phyloP scores from a whole-genome alignment of 495 filamentous ascomycete species.

The Penicillium malachiteum region DNA sequence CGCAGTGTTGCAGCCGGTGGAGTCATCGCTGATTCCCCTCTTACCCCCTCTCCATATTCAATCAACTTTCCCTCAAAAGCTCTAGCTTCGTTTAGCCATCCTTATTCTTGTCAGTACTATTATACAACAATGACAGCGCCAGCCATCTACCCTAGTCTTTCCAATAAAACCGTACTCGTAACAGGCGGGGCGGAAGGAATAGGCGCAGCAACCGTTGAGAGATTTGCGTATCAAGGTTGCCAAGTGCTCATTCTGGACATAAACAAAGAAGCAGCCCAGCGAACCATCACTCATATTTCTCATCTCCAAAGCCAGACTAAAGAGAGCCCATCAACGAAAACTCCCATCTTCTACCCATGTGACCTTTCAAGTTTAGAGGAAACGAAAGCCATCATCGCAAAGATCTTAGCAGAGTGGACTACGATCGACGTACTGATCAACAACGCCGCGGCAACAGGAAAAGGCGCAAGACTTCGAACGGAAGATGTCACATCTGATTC shows the following conservation, averaged over 20 bases:
- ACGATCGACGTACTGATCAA: constrained; percentile 38
- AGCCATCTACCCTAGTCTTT: constrained; percentile 25
- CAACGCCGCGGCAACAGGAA: constrained; percentile 32
- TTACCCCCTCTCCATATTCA: neutral
- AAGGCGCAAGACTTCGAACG: constrained; percentile 21
- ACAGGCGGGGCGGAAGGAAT: constrained; percentile 54
- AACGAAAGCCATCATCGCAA: constrained; percentile 25
- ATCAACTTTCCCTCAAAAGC: neutral
- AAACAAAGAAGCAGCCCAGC: constrained; percentile 21
- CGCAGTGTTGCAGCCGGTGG: neutral
- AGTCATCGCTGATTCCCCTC: neutral
- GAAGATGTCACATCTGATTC: constrained; percentile 20
- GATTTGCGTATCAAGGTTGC: constrained; percentile 47
- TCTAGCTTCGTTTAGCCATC: neutral
- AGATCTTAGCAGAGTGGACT: constrained; percentile 26
- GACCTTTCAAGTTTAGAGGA: constrained; percentile 41
- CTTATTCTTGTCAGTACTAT: no score
- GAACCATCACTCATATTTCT: constrained; percentile 6
- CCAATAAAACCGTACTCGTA: constrained; percentile 49
- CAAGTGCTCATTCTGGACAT: constrained; percentile 51
- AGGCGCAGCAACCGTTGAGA: constrained; percentile 44
- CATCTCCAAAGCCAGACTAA: neutral
- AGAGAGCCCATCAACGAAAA: constrained; percentile 4
- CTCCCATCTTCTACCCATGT: constrained; percentile 28
- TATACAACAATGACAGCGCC: neutral